Evolutionary conservation across 805 yeast species (phyloP).

Genomic region (Suhomyces faveliae): DNA sequence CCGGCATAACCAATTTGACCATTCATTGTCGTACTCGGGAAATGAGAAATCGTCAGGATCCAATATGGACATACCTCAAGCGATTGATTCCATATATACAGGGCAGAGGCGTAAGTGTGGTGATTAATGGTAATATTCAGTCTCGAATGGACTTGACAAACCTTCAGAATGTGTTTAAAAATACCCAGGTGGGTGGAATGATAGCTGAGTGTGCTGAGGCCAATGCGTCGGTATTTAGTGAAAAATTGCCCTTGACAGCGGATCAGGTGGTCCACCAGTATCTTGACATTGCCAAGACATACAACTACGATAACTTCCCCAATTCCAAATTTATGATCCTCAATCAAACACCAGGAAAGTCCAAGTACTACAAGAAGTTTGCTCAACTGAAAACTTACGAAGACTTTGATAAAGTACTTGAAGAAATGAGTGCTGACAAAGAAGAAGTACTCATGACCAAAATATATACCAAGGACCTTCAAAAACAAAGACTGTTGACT

Average conservation of each 20-base stretch:
- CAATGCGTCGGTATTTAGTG: conserved; percentile 73
- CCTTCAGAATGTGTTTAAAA: conserved; percentile 53
- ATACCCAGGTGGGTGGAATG: conserved; percentile 78
- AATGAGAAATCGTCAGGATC: conserved; percentile 86
- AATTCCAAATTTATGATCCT: conserved; percentile 81
- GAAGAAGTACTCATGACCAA: conserved; percentile 23
- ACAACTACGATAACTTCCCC: conserved; percentile 53
- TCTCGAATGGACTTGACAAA: conserved; percentile 51
- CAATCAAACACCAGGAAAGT: conserved; percentile 77
- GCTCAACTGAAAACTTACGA: conserved; percentile 55
- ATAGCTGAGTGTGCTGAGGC: conserved; percentile 87
- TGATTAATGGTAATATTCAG: conserved; percentile 77
- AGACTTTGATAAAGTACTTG: conserved; percentile 41
- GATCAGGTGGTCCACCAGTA: conserved; percentile 54
- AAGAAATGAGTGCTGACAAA: conserved; percentile 34
- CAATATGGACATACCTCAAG: conserved; percentile 67
- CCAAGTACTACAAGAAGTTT: conserved; percentile 55
- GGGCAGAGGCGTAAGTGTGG: conserved; percentile 62
- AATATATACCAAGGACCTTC: conserved; percentile 30
- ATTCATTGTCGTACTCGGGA: conserved; percentile 87
- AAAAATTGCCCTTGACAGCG: conserved; percentile 49
- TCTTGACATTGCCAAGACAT: conserved; percentile 48
- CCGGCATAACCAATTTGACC: conserved; percentile 85
- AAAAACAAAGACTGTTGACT: conserved; percentile 27
- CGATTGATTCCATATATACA: conserved; percentile 62